phyloP scores from a whole-genome alignment of 2,329 filamentous ascomycete species.

The Cyphellophora europaea region DNA sequence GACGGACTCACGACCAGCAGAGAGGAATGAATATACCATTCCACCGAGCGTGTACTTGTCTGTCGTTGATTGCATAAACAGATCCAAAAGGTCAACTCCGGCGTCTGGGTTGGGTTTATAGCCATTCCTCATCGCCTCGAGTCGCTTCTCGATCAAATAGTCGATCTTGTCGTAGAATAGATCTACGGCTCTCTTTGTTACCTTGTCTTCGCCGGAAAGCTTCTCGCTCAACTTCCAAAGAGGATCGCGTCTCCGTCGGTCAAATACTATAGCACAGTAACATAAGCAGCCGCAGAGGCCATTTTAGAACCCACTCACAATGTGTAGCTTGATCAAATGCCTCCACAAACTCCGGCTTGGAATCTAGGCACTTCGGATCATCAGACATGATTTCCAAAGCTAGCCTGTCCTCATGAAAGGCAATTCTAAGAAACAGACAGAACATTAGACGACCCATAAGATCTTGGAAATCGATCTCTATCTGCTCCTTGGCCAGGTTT shows the following conservation, averaged over 20 bases:
- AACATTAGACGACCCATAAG: slow-evolving; percentile 10
- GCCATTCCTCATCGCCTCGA: slow-evolving; percentile 6
- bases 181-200: slow-evolving; percentile 6
- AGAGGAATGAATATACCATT: slow-evolving; percentile 8
- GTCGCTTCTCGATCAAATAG: slow-evolving; percentile 8
- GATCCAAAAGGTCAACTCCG: slow-evolving; percentile 9
- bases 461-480: slow-evolving; percentile 8
- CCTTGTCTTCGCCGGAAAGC: slow-evolving; percentile 7
- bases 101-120: slow-evolving; percentile 7
- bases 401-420: slow-evolving; percentile 10
- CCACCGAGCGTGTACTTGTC: slow-evolving; percentile 7
- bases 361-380: slow-evolving; percentile 6
- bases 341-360: slow-evolving; percentile 7
- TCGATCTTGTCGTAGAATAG: slow-evolving; percentile 10
- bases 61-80: slow-evolving; percentile 9
- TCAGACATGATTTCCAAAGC: slow-evolving; percentile 8
- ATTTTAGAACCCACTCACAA: too few species aligned
- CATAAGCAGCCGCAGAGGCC: not conserved
- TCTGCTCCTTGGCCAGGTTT: slow-evolving; percentile 8
- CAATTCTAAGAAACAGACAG: slow-evolving; percentile 9
- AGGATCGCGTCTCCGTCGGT: slow-evolving; percentile 9
- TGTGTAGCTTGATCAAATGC: slow-evolving; percentile 8
- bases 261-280: slow-evolving; percentile 4
- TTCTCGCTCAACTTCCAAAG: slow-evolving; percentile 10
- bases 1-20: slow-evolving; percentile 7